phyloP scores from a whole-genome alignment of 2,329 filamentous ascomycete genomes.

The Chrysosphaeria jannelii region DNA sequence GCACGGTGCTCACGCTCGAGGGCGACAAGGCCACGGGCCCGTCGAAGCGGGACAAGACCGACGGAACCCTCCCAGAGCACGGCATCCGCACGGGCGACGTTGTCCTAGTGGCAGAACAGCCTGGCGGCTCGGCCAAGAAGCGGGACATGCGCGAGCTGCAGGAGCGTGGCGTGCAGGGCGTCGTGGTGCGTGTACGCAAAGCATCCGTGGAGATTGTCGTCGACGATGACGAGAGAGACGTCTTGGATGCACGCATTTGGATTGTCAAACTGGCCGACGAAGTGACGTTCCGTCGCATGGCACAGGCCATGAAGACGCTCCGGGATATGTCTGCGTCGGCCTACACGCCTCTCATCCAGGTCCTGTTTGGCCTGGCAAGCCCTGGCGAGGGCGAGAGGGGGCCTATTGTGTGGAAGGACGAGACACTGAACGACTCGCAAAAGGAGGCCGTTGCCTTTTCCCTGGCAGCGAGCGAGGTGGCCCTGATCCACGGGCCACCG shows the following conservation, averaged over 20 bases:
- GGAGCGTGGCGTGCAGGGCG: constrained; percentile 35
- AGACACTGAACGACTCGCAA: constrained; percentile 31
- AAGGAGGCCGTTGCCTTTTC: constrained; percentile 54
- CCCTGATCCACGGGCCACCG: constrained; percentile 79
- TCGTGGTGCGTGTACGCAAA: constrained; percentile 33
- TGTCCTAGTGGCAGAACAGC: constrained; percentile 45
- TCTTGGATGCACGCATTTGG: constrained; percentile 22
- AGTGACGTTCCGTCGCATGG: constrained; percentile 36
- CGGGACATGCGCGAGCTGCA: constrained; percentile 40
- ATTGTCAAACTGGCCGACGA: constrained; percentile 37
- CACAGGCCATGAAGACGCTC: constrained; percentile 26
- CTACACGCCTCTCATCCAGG: constrained; percentile 27
- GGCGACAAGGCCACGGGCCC: constrained; percentile 24
- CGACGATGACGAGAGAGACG: constrained; percentile 23
- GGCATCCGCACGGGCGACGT: constrained; percentile 51
- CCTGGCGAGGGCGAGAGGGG: constrained; percentile 20
- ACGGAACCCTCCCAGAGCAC: constrained; percentile 35
- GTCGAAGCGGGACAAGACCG: constrained; percentile 2
- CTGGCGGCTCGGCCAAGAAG: constrained; percentile 40
- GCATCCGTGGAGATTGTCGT: constrained; percentile 33
- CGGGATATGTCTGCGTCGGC: constrained; percentile 24
- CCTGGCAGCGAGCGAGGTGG: constrained; percentile 49
- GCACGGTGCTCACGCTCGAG: constrained; percentile 55
- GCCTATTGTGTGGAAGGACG: constrained; percentile 32
- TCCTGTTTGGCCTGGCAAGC: constrained; percentile 27